Evolutionary conservation across 1,284 basidiomycete species (phyloP).

Genomic region (Tilletia caries): DNA sequence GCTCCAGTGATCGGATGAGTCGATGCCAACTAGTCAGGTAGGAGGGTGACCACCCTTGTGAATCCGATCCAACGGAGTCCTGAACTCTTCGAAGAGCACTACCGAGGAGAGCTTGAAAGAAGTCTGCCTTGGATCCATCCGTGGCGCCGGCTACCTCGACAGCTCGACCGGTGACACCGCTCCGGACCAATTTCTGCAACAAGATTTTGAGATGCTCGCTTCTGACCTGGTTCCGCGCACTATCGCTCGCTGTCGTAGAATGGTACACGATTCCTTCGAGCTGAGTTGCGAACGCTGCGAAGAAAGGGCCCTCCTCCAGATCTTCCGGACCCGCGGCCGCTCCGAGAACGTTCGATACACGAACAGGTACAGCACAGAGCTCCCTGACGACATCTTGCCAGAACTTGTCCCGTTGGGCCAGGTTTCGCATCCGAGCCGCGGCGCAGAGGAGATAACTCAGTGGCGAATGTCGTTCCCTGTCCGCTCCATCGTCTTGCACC

Average conservation of each 20-base stretch:
- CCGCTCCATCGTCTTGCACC: too few species aligned
- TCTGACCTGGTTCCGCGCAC: too few species aligned
- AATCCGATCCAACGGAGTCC: not conserved
- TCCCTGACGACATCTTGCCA: conserved; percentile 3
- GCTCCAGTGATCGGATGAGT: not conserved
- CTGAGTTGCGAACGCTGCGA: not conserved
- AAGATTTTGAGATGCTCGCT: not conserved
- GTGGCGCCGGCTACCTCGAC: not conserved
- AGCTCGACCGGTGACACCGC: not conserved
- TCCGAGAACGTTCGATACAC: not conserved
- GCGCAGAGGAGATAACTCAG: not conserved
- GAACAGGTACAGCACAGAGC: conserved; percentile 11
- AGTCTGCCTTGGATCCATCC: not conserved
- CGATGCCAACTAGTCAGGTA: not conserved
- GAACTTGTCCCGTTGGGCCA: not conserved
- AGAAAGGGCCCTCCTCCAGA: not conserved
- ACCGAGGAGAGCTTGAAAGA: not conserved
- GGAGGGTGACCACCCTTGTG: not conserved
- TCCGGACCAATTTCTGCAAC: not conserved
- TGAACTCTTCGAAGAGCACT: not conserved
- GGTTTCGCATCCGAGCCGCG: not conserved
- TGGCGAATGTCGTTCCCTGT: too few species aligned
- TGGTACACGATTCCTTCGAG: not conserved
- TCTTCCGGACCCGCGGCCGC: not conserved
- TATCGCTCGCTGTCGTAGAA: not conserved